Evolutionary conservation across 1,284 basidiomycete species (phyloP), one percentile per base, ranked within the genome.

Genomic region (Prillingera fragicola): DNA sequence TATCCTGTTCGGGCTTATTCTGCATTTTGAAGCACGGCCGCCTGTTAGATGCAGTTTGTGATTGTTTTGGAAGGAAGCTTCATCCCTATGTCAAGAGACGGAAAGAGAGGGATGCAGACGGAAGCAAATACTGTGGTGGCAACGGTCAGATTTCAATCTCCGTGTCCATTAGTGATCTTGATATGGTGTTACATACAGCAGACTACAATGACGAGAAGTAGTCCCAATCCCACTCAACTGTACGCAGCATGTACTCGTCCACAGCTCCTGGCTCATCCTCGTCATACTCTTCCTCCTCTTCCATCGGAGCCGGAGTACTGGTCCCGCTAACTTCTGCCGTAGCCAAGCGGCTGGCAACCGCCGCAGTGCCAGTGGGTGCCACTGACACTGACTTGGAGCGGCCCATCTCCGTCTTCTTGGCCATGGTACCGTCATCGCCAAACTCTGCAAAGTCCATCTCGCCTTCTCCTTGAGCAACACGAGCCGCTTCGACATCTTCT

Each of bases 201-300:
- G 13, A 25, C 36, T 44, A 44, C 41, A 38, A 52, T 21, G 28
- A 54, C 14, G 49, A 52, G 69, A 94, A 95, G 66, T 78, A 84
- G 24, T 85, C 83, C 74, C 80, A 83, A 58, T 95, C 85, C 44
- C 70, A 69, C 48, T 81, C 78, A 21, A 89, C 85, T 57, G 82
- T 79, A 6, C 74, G 69, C 36, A 96, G 75, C 88, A 97, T 92
- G 60, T 89, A 94, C 51, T 92, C 88, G 41, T 85, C 83, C 19
- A 85, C 32, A 12, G 54, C 63, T 15, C 68, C 67, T 1, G 63
- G 45, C n/a, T 66, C 73, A 33, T 78, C 80, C 10, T 74, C 75
- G 13, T 74, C 74, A 23, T 58, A 48, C 21, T 66, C 60, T 28
- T 62, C 40, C 55, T 59, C 57, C 15, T 58, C 61, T 35, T 55